A percentile compares a stretch with the other conserved stretches of the same genome.
phyloP scores from a whole-genome alignment of 106 monocot genomes.

The Narthecium ossifragum region DNA sequence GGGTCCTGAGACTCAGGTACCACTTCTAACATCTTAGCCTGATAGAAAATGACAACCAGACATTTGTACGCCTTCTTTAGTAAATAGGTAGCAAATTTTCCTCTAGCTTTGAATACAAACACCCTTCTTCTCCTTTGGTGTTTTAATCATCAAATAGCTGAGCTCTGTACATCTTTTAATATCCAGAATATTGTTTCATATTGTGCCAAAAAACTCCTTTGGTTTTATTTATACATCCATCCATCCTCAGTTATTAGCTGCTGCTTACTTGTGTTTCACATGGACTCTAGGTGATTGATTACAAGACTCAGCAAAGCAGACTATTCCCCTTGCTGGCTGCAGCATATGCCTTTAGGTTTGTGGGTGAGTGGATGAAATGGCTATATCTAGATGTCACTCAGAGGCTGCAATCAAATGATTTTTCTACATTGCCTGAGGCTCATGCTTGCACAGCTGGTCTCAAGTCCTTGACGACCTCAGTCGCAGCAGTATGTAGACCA shows the following conservation, averaged over 20 bases:
- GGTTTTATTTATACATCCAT: neutral
- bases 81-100: too few relatives aligned
- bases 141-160: too few relatives aligned
- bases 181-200: too few relatives aligned
- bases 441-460: constrained; percentile 99
- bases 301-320: constrained; percentile 94
- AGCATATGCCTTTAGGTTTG: constrained; percentile 97
- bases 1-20: constrained; percentile 78
- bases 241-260: neutral
- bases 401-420: constrained; percentile 74
- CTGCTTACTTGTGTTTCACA: neutral
- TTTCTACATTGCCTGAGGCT: constrained; percentile 85
- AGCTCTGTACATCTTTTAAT: too few relatives aligned
- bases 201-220: too few relatives aligned
- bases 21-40: neutral
- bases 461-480: constrained; percentile 86
- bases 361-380: constrained; percentile 95
- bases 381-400: constrained; percentile 81
- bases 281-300: constrained; percentile 85
- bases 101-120: too few relatives aligned
- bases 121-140: too few relatives aligned
- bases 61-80: too few relatives aligned
- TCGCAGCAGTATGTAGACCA: constrained; percentile 80
- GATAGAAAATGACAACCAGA: too few relatives aligned
- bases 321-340: constrained; percentile 95